phyloP scores from a whole-genome alignment of 805 yeast species.

The Candida pseudofarinosa region DNA sequence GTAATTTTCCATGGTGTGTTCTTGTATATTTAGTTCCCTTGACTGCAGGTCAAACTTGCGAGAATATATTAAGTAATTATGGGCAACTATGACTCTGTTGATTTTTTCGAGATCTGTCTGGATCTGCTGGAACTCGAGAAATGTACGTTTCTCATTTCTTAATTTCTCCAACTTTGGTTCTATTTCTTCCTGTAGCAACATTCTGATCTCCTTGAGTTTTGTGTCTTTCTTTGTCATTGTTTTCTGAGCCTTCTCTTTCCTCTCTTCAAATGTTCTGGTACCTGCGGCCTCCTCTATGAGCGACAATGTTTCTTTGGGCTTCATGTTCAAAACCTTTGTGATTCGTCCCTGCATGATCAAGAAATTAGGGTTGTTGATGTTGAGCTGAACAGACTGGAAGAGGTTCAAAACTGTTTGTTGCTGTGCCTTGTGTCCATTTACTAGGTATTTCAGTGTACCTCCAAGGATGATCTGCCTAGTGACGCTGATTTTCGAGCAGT shows the following conservation, averaged over 20 bases:
- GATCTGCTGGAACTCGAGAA: conserved; percentile 80
- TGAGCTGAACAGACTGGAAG: conserved; percentile 91
- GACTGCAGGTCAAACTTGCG: conserved; percentile 41
- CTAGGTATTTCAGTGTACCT: conserved; percentile 85
- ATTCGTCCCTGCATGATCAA: conserved; percentile 98
- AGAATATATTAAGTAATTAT: conserved; percentile 52
- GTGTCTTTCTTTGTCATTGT: conserved; percentile 90
- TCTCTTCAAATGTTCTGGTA: conserved; percentile 89
- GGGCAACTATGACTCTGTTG: conserved; percentile 70
- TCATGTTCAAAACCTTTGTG: conserved; percentile 95
- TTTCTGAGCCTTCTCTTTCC: conserved; percentile 86
- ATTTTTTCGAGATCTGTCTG: conserved; percentile 77
- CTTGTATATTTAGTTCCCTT: conserved; percentile 39
- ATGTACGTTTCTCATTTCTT: conserved; percentile 75
- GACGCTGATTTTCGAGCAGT: conserved; percentile 73
- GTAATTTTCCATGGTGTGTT: conserved; percentile 36
- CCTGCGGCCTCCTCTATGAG: conserved; percentile 98
- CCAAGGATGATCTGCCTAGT: conserved; percentile 90
- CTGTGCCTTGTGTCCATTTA: conserved; percentile 95
- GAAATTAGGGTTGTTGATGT: conserved; percentile 95
- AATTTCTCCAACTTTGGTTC: conserved; percentile 85
- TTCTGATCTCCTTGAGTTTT: conserved; percentile 73
- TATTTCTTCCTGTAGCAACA: conserved; percentile 76
- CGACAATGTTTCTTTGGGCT: conserved; percentile 82
- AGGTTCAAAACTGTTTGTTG: conserved; percentile 87